Conservation (phyloP, 1,284 basidiomycete genomes). For the Puccinia brachypodii region DNA sequence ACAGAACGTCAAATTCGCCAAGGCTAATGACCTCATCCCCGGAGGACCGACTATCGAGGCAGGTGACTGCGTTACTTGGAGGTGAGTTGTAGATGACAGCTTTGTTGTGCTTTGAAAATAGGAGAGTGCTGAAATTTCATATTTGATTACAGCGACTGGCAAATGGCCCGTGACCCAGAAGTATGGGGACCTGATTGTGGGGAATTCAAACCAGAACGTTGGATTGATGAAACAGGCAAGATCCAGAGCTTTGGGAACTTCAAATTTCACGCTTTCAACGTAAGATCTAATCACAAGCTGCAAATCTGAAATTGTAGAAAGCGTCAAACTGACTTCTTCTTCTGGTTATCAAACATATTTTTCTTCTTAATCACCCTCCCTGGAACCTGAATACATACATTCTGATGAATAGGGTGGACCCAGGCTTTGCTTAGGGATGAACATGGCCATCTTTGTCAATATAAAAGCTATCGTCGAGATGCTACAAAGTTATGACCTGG, state of each 20-base stretch:
- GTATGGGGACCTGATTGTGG: constrained; percentile 51
- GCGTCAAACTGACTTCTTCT: too few relatives aligned
- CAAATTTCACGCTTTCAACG: constrained; percentile 53
- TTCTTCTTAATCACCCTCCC: neutral
- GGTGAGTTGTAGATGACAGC: neutral
- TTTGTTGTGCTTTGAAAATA: neutral
- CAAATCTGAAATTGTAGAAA: neutral
- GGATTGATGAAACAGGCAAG: constrained; percentile 50
- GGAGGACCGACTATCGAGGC: constrained; percentile 50
- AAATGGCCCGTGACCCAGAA: constrained; percentile 42
- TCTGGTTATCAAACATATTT: neutral
- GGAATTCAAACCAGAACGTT: constrained; percentile 51
- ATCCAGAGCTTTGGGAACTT: constrained; percentile 49
- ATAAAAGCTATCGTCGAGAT: constrained; percentile 33
- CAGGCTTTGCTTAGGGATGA: constrained; percentile 44
- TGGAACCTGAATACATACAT: neutral
- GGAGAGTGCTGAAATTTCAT: neutral
- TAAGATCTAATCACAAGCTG: constrained; percentile 12
- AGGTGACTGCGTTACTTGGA: constrained; percentile 48
- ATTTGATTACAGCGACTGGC: constrained; percentile 49
- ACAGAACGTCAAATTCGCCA: constrained; percentile 41
- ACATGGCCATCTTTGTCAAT: constrained; percentile 14
- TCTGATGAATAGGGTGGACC: constrained; percentile 29
- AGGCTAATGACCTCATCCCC: constrained; percentile 50
- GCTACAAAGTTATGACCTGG: constrained; percentile 23